Percentiles rank a stretch among this genome's conserved stretches.
Conservation (phyloP, 116 monocot species). For the Iris pallida region DNA sequence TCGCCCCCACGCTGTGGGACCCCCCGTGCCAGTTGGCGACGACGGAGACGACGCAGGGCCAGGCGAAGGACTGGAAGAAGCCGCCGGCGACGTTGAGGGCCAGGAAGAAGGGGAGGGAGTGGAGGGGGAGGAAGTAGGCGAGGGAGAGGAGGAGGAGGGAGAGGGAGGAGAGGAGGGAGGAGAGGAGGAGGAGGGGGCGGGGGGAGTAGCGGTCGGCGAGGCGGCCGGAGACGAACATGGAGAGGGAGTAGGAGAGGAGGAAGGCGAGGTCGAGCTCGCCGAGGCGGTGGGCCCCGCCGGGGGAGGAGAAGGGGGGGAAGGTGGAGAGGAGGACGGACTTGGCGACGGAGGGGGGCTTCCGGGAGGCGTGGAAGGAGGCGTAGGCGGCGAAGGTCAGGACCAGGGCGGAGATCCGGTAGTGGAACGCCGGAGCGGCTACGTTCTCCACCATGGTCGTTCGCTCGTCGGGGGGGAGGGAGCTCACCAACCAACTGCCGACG, state of each 20-base stretch:
- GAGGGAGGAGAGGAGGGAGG: conserved; percentile 49
- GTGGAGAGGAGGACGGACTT: conserved; percentile 53
- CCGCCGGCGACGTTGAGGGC: conserved; percentile 55
- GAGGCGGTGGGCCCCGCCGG: conserved; percentile 62
- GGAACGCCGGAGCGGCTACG: too few species aligned
- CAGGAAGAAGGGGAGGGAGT: conserved; percentile 51
- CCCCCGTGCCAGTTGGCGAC: conserved; percentile 83
- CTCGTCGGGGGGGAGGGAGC: too few species aligned
- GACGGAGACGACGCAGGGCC: conserved; percentile 87
- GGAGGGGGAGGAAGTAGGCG: conserved; percentile 50
- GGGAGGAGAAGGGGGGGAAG: conserved; percentile 65
- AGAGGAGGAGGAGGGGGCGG: conserved; percentile 46
- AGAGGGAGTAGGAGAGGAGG: conserved; percentile 67
- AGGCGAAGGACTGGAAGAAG: conserved; percentile 62
- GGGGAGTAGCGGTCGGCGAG: conserved; percentile 58
- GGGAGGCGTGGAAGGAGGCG: conserved; percentile 86
- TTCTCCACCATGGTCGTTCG: too few species aligned
- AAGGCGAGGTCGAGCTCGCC: conserved; percentile 94
- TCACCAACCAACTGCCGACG: too few species aligned
- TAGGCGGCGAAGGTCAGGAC: conserved; percentile 77
- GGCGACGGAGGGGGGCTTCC: conserved; percentile 93
- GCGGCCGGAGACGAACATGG: conserved; percentile 78
- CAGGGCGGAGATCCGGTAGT: conserved; percentile 36
- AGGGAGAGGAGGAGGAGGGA: conserved; percentile 43
- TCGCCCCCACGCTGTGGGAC: conserved; percentile 54